Evolutionary conservation across 2,329 filamentous ascomycete genomes (phyloP).

Genomic region (Phaeosphaeria sp.): DNA sequence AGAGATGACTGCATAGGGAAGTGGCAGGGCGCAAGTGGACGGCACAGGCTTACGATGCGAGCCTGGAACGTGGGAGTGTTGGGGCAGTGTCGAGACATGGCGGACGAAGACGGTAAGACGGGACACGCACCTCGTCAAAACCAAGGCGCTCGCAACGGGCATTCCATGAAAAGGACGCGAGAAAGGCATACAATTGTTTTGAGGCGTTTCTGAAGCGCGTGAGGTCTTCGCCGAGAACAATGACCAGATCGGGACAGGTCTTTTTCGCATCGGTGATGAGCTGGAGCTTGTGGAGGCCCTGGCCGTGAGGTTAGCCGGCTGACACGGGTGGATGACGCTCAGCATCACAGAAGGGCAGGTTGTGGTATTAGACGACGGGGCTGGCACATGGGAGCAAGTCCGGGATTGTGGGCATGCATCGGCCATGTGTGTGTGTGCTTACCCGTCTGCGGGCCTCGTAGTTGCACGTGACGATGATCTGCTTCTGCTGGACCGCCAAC

Average conservation of each 20-base stretch:
- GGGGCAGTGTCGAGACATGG: conserved; percentile 11
- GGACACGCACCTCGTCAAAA: conserved; percentile 76
- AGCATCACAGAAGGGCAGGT: not conserved
- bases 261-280: conserved; percentile 80
- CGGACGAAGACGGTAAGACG: conserved; percentile 3
- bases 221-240: conserved; percentile 79
- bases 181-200: conserved; percentile 77
- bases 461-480: conserved; percentile 74
- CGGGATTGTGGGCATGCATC: not conserved
- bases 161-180: conserved; percentile 79
- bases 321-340: conserved; percentile 6
- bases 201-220: conserved; percentile 83
- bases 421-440: conserved; percentile 14
- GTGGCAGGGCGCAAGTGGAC: not conserved
- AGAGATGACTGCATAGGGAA: not conserved
- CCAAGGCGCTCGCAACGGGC: conserved; percentile 80
- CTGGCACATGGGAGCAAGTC: not conserved
- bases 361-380: not conserved
- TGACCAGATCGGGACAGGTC: conserved; percentile 80
- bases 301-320: conserved; percentile 34
- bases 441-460: conserved; percentile 79
- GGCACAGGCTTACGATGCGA: not conserved
- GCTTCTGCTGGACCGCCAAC: conserved; percentile 89
- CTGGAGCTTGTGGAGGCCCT: conserved; percentile 79
- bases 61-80: not conserved